These are phyloP conservation scores for Stachybotrys chartarum DNA, from an alignment of 2,329 filamentous ascomycete species.

Conservation along the genomic window DNA sequence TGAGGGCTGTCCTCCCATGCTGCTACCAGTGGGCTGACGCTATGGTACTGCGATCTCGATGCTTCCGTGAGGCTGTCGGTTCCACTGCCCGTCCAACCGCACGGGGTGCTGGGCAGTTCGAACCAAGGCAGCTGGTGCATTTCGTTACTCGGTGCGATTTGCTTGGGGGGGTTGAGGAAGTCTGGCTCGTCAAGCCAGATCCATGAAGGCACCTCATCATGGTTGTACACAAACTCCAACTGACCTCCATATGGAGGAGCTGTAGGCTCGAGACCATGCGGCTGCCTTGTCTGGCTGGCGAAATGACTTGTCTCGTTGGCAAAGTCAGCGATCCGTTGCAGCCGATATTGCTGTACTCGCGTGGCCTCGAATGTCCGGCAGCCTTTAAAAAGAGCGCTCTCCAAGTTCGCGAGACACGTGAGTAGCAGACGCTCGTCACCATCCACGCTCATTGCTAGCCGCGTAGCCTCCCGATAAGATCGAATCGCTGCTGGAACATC, in stretches of 20 bases:
- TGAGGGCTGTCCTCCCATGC: background rate
- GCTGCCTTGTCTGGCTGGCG: constrained; percentile 2
- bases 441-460: constrained; percentile 16
- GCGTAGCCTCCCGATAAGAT: constrained; percentile 20
- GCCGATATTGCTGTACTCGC: constrained; percentile 18
- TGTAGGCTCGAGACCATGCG: background rate
- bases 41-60: background rate
- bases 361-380: constrained; percentile 16
- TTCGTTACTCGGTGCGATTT: background rate
- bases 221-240: background rate
- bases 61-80: background rate
- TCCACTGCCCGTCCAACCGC: background rate
- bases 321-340: constrained; percentile 19
- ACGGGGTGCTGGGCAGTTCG: background rate
- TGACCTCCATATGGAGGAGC: background rate
- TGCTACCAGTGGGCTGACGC: background rate
- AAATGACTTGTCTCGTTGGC: constrained; percentile 18
- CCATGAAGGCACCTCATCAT: background rate
- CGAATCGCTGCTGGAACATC: constrained; percentile 18
- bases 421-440: constrained; percentile 23
- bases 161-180: background rate
- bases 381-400: constrained; percentile 16
- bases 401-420: constrained; percentile 25
- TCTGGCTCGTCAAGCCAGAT: background rate
- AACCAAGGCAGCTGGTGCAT: background rate